Evolutionary conservation across 169 alveolate genomes (phyloP), one percentile per base, ranked within the genome.

Genomic region (Plasmodium cynomolgi): DNA sequence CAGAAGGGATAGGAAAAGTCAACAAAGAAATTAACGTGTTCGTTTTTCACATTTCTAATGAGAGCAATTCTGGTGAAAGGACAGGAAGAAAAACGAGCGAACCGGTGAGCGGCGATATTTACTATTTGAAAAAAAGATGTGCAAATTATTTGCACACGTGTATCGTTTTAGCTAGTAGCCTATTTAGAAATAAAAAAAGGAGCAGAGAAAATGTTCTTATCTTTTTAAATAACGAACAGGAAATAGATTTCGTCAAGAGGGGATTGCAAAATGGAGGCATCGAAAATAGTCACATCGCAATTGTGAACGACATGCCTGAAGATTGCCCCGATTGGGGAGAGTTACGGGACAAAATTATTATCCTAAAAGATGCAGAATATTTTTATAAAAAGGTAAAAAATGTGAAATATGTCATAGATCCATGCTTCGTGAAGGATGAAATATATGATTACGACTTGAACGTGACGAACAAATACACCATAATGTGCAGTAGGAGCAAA

Each of bases 161-260:
- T 44, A 90, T 90, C 50, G 47, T 20, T 31, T 71, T 90, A 62
- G 83, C 83, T 9, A 80, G 82, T 37, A 80, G 79, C 31, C 82
- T 90, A 80, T 79, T 39, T 80, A 81, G 72, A 47, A 75, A 56
- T 29, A 90, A 80, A 50, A 90, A 80, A 80, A 41, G 34, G 72
- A 90, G 77, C 54, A 74, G 37, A 41, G 77, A 79, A 23, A 90
- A 90, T 90, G 73, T 90, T 44, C 83, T 90, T 47, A 58, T 90
- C 47, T 79, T 80, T 80, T 90, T 90, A 90, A 90, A 90, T 80
- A 90, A 90, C 74, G 94, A 90, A 58, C 73, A 90, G 6, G 94
- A 90, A 90, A 90, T 90, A 80, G 88, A 90, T 50, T 33, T 62
- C 23, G 84, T 90, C 20, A 54, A 54, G 74, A 90, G 34, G 75